Evolutionary conservation across 2,329 filamentous ascomycete species (phyloP), one percentile per base, ranked within the genome.

Genomic region (Mollisiaceae sp.): DNA sequence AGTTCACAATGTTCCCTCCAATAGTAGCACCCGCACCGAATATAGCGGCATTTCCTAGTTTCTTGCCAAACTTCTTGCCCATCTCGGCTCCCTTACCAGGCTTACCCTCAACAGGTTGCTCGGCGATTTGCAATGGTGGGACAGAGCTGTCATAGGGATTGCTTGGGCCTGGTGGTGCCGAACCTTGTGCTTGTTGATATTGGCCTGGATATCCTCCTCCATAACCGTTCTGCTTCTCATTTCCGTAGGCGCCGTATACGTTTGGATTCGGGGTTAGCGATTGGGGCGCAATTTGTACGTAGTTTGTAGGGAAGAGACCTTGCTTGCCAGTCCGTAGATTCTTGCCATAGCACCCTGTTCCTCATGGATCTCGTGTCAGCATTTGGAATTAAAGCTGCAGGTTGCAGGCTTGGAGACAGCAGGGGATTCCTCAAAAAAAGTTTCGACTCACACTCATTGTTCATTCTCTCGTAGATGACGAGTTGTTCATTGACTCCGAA

Each of bases 41-140:
- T 90, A 97, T 93, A 35, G 93, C 93, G 54, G 85, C 84, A 73
- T 89, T 89, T 8, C 94, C 94, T 75, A 94, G 78, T 84, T 97
- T 98, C 87, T 96, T 97, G 71, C 94, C 94, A 79, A 97, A 91
- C 82, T 97, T 97, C 88, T 97, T 97, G 63, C 92, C 93, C 63
- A 89, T 86, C 78, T 92, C 85, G 9, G 81, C 82, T 52, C 82
- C 81, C 39, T 81, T 80, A 39, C 76, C 73, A 20, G 79, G 80
- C 71, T 79, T 81, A 66, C 77, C 61, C 72, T 54, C 50, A 15
- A 35, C 27, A 73, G 76, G 66, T 77, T 77, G 69, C 71, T 92
- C 84, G 43, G 88, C 87, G 2, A 95, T 86, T 54, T 91, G 91
- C 79, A 95, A 85, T 27, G 86, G 86, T 65, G 93, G 93, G 79